Evolutionary conservation across 2,329 filamentous ascomycete species (phyloP).

Genomic region (Ceratocystis cacaofunesta): DNA sequence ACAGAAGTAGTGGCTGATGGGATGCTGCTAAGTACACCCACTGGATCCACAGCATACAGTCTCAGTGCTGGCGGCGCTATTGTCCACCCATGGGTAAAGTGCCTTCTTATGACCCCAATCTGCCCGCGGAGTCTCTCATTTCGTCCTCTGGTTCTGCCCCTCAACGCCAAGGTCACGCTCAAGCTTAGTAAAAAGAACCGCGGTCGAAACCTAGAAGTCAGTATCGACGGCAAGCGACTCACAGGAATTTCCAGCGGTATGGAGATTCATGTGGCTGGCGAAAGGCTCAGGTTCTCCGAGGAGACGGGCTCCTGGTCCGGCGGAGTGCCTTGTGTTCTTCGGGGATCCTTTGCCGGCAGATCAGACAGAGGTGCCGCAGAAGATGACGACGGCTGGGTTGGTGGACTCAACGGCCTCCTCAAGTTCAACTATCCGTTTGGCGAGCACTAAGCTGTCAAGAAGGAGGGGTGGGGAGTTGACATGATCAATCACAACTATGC

Average conservation of each 20-base stretch:
- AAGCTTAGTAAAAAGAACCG: conserved; percentile 69
- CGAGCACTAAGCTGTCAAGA: conserved; percentile 1
- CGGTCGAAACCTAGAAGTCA: conserved; percentile 61
- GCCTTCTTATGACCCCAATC: conserved; percentile 81
- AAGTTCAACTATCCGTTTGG: conserved; percentile 99
- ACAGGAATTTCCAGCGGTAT: conserved; percentile 56
- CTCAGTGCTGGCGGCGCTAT: conserved; percentile 87
- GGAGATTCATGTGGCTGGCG: conserved; percentile 80
- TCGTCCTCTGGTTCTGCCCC: conserved; percentile 74
- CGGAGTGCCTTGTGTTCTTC: conserved; percentile 83
- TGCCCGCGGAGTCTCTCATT: conserved; percentile 87
- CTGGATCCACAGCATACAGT: conserved; percentile 88
- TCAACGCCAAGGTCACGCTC: conserved; percentile 70
- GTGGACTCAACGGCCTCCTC: conserved; percentile 76
- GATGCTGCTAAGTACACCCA: conserved; percentile 86
- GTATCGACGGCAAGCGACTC: conserved; percentile 59
- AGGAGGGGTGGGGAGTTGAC: neutral
- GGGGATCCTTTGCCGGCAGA: conserved; percentile 35
- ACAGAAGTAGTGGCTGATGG: conserved; percentile 93
- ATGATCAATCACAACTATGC: neutral
- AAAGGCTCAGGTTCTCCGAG: conserved; percentile 63
- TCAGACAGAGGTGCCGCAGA: conserved; percentile 26
- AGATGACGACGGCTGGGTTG: conserved; percentile 89
- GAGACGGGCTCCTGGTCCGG: conserved; percentile 70
- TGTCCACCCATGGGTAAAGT: conserved; percentile 81